Percentiles rank a stretch among this genome's conserved stretches.
These are phyloP conservation scores for Plasmodium ovale DNA, from an alignment of 169 alveolate genomes.

Conservation along the genomic window DNA sequence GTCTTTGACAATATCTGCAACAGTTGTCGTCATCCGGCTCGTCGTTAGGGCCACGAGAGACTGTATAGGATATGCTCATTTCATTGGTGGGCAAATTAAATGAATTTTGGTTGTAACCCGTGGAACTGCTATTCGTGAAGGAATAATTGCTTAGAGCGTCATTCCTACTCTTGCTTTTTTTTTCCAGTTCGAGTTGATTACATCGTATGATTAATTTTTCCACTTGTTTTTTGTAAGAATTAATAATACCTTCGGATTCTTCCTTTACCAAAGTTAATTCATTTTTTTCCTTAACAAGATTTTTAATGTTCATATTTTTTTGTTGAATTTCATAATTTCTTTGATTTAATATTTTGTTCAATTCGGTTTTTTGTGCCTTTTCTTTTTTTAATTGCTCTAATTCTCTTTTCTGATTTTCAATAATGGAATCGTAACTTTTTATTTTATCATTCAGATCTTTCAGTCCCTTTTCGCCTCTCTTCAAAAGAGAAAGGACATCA, in stretches of 20 bases:
- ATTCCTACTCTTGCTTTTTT: slow-evolving; percentile 8
- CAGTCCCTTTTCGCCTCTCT: slow-evolving; percentile 70
- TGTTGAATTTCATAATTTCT: slow-evolving; percentile 73
- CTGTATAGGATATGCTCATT: slow-evolving; percentile 52
- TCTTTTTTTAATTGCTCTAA: slow-evolving; percentile 55
- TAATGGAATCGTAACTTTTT: slow-evolving; percentile 43
- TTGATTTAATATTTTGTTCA: slow-evolving; percentile 52
- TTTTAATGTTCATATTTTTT: slow-evolving; percentile 59
- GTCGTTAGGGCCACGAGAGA: slow-evolving; percentile 51
- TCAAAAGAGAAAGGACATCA: slow-evolving; percentile 40
- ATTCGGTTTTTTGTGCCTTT: slow-evolving; percentile 69
- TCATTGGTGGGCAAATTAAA: slow-evolving; percentile 18
- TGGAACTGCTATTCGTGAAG: slow-evolving; percentile 28
- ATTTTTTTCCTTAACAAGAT: slow-evolving; percentile 66
- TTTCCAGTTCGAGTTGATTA: slow-evolving; percentile 63
- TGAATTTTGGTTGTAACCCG: slow-evolving; percentile 32
- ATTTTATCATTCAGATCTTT: slow-evolving; percentile 52
- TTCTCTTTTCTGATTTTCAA: slow-evolving; percentile 67
- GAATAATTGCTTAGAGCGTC: slow-evolving; percentile 23
- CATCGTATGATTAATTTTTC: slow-evolving; percentile 70
- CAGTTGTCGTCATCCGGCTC: slow-evolving; percentile 37
- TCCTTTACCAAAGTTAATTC: slow-evolving; percentile 57
- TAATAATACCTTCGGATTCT: slow-evolving; percentile 71
- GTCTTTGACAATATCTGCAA: slow-evolving; percentile 58
- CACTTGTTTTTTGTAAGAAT: slow-evolving; percentile 70